A percentile compares a stretch with the other conserved stretches of the same genome.
Conservation (phyloP, 768 basidiomycete genomes). For the Candolleomyces aberdarensis region DNA sequence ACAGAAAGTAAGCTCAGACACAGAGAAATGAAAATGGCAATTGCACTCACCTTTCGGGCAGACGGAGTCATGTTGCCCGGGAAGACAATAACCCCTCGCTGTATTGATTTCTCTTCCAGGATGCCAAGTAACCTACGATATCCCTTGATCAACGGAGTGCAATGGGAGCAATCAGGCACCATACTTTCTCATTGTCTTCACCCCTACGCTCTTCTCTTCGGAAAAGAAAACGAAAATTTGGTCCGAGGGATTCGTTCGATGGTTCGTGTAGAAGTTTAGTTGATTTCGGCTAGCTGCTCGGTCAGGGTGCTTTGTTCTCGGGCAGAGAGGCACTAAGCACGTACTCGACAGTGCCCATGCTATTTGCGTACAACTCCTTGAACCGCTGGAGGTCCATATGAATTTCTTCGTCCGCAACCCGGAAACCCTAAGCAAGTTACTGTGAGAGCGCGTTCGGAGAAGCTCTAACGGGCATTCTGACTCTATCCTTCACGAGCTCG, state of each 20-base stretch:
- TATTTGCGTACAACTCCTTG: slow-evolving; percentile 66
- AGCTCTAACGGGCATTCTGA: slow-evolving; percentile 32
- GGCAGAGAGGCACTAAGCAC: slow-evolving; percentile 27
- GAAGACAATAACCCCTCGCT: slow-evolving; percentile 92
- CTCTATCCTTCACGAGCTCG: slow-evolving; percentile 94
- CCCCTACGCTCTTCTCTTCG: slow-evolving; percentile 93
- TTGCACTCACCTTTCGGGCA: slow-evolving; percentile 75
- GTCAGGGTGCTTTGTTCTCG: background rate
- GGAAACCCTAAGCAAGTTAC: slow-evolving; percentile 67
- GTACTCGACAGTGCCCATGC: slow-evolving; percentile 81
- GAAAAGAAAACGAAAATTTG: slow-evolving; percentile 95
- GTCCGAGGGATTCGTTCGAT: slow-evolving; percentile 58
- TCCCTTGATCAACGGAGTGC: background rate
- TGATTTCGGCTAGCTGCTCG: slow-evolving; percentile 64
- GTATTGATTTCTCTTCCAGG: slow-evolving; percentile 88
- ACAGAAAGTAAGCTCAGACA: slow-evolving; percentile 11
- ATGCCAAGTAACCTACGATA: slow-evolving; percentile 75
- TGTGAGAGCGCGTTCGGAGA: slow-evolving; percentile 19
- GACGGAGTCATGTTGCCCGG: slow-evolving; percentile 96
- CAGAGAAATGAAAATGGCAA: slow-evolving; percentile 2
- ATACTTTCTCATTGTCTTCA: slow-evolving; percentile 97
- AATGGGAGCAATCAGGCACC: slow-evolving; percentile 21
- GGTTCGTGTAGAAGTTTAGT: slow-evolving; percentile 88
- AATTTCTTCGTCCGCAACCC: slow-evolving; percentile 93
- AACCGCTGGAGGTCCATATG: slow-evolving; percentile 83